Base-by-base conservation (phyloP, 2,329 filamentous ascomycete genomes). In the Hawksworthiomyces lignivorus region DNA sequence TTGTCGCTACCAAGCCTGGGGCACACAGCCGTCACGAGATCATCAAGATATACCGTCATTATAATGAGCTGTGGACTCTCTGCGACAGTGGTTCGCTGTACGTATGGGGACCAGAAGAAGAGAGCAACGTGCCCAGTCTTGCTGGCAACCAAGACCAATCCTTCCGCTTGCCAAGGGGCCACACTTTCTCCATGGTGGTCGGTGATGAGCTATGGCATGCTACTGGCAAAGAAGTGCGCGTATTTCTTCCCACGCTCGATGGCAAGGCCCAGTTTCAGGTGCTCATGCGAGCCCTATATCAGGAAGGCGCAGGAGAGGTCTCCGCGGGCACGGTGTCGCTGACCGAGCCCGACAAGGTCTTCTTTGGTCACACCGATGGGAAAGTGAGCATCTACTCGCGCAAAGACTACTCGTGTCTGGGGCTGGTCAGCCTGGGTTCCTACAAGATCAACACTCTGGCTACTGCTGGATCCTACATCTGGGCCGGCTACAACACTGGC, bases 401-500 rank as follows among this genome's bases (percentile, higher is more conserved):
- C 19, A 73, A 70, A 19, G 80, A 89, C 54, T 92, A 84, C 57
- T 66, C 78, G 1, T 95, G 87, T 53, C 57, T 94, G n/a, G 79
- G 77, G 5, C 72, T 94, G 27, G 69, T 97, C 46, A 95, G 80
- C 54, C 76, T 96, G 52, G 97, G 88, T 60, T 75, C 89, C 12
- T 97, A 94, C 73, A 97, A 96, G 63, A 94, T 98, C 62, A 95
- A 88, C 58, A 81, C 84, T 27, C 68, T 98, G 41, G 77, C 81
- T 3, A 86, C 87, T 8, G 84, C 88, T 4, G 89, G 88, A 5
- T 75, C 81, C 46, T 77, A 87, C 54, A 70, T 98, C 1, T 98
- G 92, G 92, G 87, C 88, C 21, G 90, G 83, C 3, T 97, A 89
- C 65, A 96, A 90, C 59, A 96, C 86, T 0, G 92, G 92, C 14